Evolutionary conservation across 1,284 basidiomycete genomes (phyloP).

Genomic region (Malassezia pachydermatis): DNA sequence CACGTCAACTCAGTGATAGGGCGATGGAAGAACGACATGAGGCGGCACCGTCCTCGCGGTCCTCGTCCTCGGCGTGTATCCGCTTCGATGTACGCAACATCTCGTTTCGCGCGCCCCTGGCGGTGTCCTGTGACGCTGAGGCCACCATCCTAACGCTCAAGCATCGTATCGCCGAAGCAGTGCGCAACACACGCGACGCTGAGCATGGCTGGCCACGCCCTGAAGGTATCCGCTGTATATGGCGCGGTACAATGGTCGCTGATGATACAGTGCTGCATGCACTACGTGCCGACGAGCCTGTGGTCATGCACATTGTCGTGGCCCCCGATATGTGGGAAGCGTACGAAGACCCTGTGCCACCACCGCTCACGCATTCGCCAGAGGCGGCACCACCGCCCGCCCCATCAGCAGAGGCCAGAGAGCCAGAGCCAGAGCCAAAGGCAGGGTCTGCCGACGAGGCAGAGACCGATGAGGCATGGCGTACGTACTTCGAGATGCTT

Average conservation of each 20-base stretch:
- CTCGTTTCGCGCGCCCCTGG: not conserved
- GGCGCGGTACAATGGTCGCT: constrained; percentile 26
- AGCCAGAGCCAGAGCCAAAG: too few species aligned
- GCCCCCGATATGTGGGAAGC: constrained; percentile 35
- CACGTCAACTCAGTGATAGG: too few species aligned
- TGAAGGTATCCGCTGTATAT: constrained; percentile 35
- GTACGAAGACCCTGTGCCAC: not conserved
- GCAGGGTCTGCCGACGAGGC: too few species aligned
- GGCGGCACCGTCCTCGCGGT: too few species aligned
- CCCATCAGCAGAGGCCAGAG: not conserved
- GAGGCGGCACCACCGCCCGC: not conserved
- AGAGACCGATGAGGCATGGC: too few species aligned
- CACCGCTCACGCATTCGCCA: constrained; percentile 1
- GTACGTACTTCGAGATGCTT: too few species aligned
- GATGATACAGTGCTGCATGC: constrained; percentile 9
- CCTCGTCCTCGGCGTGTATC: too few species aligned
- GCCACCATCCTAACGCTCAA: constrained; percentile 16
- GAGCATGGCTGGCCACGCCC: constrained; percentile 27
- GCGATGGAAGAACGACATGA: too few species aligned
- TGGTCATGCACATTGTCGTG: constrained; percentile 38
- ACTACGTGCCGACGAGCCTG: not conserved
- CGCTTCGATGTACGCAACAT: not conserved
- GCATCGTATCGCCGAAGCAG: constrained; percentile 19
- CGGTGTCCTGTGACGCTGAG: not conserved
- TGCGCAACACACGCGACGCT: not conserved